These are phyloP conservation scores for Chlorella sp. DNA, from an alignment of 139 green algal species.

Conservation along the genomic window DNA sequence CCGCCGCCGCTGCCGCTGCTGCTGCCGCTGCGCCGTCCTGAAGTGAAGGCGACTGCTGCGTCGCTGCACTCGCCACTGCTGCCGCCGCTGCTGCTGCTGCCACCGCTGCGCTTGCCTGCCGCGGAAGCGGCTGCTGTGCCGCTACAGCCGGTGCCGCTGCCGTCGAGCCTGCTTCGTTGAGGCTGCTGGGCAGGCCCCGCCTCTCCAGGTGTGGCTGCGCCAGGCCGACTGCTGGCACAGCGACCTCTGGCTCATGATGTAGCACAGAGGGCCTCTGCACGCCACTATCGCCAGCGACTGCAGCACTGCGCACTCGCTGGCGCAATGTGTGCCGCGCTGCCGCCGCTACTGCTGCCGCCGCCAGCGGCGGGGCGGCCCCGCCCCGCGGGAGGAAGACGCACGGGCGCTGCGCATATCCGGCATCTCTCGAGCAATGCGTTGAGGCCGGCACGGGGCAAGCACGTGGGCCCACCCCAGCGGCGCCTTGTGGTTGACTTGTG, in stretches of 20 bases:
- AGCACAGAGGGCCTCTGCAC: not conserved
- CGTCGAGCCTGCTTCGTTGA: too few relatives aligned
- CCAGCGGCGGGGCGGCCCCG: not conserved
- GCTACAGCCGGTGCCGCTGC: not conserved
- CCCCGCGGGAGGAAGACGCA: too few relatives aligned
- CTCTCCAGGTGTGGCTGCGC: not conserved
- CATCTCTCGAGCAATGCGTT: too few relatives aligned
- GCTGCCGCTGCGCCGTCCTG: not conserved
- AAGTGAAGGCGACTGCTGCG: not conserved
- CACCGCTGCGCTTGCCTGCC: slow-evolving; percentile 22
- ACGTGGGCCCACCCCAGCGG: too few relatives aligned
- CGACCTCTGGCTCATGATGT: not conserved
- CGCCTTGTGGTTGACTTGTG: too few relatives aligned
- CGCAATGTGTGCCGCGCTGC: not conserved
- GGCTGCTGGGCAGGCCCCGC: not conserved
- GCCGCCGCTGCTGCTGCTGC: slow-evolving; percentile 3
- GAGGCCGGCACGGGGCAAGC: too few relatives aligned
- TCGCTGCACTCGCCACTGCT: not conserved
- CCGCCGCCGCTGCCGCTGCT: not conserved
- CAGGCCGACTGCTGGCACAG: not conserved
- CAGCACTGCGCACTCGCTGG: not conserved
- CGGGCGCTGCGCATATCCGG: too few relatives aligned
- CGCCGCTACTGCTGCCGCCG: not conserved
- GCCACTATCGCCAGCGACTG: not conserved
- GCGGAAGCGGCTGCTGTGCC: not conserved